Percentiles rank a stretch among this genome's conserved stretches.
Conservation (phyloP, 331 rosid species). For the Acacia pycnantha region DNA sequence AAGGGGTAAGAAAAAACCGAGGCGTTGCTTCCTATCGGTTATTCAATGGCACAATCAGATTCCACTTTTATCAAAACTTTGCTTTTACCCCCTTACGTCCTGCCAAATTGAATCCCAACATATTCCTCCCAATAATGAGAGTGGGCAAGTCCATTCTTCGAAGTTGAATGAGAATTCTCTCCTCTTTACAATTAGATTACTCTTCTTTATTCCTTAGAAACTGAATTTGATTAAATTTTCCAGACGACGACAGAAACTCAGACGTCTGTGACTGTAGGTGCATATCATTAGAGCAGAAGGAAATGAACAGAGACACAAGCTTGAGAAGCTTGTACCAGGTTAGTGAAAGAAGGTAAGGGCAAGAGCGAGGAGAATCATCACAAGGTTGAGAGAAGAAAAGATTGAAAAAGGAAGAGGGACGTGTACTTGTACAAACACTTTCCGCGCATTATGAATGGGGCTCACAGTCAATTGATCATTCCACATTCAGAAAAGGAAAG, state of each 20-base stretch:
- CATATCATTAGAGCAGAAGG: background rate
- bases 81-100: slow-evolving; percentile 30
- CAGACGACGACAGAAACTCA: background rate
- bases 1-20: background rate
- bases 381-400: background rate
- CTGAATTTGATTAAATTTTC: background rate
- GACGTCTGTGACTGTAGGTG: no score
- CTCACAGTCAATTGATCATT: slow-evolving; percentile 44
- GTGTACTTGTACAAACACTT: slow-evolving; percentile 37
- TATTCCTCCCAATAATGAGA: slow-evolving; percentile 28
- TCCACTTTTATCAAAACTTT: slow-evolving; percentile 49
- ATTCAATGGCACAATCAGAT: slow-evolving; percentile 56
- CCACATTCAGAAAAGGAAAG: slow-evolving; percentile 32
- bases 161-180: background rate
- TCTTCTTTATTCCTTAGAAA: background rate
- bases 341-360: no score
- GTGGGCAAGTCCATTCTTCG: background rate
- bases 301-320: background rate
- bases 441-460: slow-evolving; percentile 38
- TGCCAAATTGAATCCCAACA: slow-evolving; percentile 35
- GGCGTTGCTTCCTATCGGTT: slow-evolving; percentile 40
- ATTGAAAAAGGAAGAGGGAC: background rate
- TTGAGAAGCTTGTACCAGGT: background rate
- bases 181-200: background rate
- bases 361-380: background rate